These are phyloP conservation scores for Hypericum perforatum DNA, from an alignment of 345 rosid genomes.

Conservation along the genomic window DNA sequence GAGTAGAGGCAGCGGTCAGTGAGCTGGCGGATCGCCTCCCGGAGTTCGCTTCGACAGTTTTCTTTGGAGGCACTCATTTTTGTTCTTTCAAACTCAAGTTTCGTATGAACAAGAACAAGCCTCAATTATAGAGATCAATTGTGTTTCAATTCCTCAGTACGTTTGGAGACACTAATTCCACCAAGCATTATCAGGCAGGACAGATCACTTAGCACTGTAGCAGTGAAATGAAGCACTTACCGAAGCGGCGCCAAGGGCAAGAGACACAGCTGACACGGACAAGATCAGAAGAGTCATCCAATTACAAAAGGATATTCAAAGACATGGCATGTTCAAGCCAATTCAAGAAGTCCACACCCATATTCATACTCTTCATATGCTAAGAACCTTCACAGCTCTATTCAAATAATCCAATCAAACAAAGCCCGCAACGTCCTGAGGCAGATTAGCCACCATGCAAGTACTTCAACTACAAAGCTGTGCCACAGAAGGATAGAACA, in stretches of 20 bases:
- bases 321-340: constrained; percentile 25
- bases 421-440: too few species aligned
- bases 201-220: too few species aligned
- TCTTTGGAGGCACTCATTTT: constrained; percentile 42
- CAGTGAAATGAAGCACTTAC: constrained; percentile 2
- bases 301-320: constrained; percentile 11
- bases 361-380: too few species aligned
- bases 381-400: too few species aligned
- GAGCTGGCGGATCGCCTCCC: constrained; percentile 73
- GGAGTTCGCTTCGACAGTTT: constrained; percentile 65
- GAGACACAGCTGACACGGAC: constrained; percentile 24
- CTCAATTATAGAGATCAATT: neutral
- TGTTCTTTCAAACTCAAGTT: neutral
- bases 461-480: too few species aligned
- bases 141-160: neutral
- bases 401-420: too few species aligned
- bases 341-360: constrained; percentile 21
- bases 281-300: constrained; percentile 29
- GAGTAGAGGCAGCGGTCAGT: constrained; percentile 80
- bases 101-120: too few species aligned
- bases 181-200: neutral
- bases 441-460: too few species aligned
- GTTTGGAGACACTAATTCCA: neutral
- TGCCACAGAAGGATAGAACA: too few species aligned
- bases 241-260: constrained; percentile 21